A percentile compares a stretch with the other conserved stretches of the same genome.
phyloP scores from a whole-genome alignment of 306 rosid genomes.

The Ormosia semicastrata region DNA sequence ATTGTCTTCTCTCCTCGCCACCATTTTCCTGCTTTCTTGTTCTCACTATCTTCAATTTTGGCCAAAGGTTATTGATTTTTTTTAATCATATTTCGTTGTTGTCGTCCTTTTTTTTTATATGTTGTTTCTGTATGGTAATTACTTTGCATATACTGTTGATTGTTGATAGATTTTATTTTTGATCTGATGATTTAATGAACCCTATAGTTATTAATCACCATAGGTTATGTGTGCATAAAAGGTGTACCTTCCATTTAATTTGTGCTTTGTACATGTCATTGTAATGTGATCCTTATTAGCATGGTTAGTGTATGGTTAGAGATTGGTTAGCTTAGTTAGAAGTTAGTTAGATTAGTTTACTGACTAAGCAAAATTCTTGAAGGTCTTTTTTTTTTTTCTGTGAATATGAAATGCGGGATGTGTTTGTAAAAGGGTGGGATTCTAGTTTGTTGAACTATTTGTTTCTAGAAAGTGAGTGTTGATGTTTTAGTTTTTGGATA shows the following conservation, averaged over 20 bases:
- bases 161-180: neutral
- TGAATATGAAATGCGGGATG: neutral
- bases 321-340: neutral
- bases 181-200: neutral
- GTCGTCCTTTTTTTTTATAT: neutral
- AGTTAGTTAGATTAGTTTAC: neutral
- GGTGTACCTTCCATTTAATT: neutral
- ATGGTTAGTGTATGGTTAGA: neutral
- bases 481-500: neutral
- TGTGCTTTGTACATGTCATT: neutral
- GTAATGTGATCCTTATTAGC: neutral
- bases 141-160: neutral
- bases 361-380: neutral
- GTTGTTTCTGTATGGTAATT: neutral
- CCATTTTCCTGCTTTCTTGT: neutral
- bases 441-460: constrained; percentile 9
- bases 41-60: neutral
- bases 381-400: neutral
- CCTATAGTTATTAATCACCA: neutral
- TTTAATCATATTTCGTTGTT: neutral
- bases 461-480: neutral
- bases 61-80: neutral
- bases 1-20: neutral
- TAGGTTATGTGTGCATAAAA: neutral
- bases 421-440: neutral